Percentiles rank a stretch among this genome's conserved stretches.
Evolutionary conservation across 1,284 basidiomycete species (phyloP).

Genomic region (Xanthoconium separans): DNA sequence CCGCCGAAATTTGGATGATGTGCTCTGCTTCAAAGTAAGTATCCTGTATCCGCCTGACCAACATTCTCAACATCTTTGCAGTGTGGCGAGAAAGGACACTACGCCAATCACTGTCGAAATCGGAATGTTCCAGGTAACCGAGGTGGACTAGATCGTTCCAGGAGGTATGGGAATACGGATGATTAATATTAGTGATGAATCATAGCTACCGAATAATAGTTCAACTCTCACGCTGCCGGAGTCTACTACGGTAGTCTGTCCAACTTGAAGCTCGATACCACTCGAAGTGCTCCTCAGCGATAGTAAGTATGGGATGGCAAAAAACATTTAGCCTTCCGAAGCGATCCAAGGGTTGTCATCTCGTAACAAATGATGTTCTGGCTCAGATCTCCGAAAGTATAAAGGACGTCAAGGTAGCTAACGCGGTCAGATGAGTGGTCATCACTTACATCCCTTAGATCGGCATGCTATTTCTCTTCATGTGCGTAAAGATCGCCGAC

Average conservation of each 20-base stretch:
- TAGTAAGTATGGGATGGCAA: constrained; percentile 81
- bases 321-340: constrained; percentile 73
- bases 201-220: background rate
- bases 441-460: constrained; percentile 39
- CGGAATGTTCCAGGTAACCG: constrained; percentile 80
- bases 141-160: constrained; percentile 60
- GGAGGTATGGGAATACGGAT: constrained; percentile 35
- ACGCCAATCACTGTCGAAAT: constrained; percentile 92
- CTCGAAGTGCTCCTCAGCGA: background rate
- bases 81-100: constrained; percentile 91
- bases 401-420: constrained; percentile 58
- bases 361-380: constrained; percentile 82
- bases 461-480: constrained; percentile 75
- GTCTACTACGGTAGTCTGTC: background rate
- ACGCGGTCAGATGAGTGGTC: background rate
- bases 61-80: constrained; percentile 31
- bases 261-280: too few relatives aligned
- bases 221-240: constrained; percentile 3
- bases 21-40: constrained; percentile 85
- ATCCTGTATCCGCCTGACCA: constrained; percentile 7
- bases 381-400: constrained; percentile 74
- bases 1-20: constrained; percentile 80
- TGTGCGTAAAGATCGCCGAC: constrained; percentile 43
- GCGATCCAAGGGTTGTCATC: constrained; percentile 73
- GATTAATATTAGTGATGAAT: constrained; percentile 18